Conservation (phyloP, 2,329 filamentous ascomycete species). For the Microcyclospora tardicrescens region DNA sequence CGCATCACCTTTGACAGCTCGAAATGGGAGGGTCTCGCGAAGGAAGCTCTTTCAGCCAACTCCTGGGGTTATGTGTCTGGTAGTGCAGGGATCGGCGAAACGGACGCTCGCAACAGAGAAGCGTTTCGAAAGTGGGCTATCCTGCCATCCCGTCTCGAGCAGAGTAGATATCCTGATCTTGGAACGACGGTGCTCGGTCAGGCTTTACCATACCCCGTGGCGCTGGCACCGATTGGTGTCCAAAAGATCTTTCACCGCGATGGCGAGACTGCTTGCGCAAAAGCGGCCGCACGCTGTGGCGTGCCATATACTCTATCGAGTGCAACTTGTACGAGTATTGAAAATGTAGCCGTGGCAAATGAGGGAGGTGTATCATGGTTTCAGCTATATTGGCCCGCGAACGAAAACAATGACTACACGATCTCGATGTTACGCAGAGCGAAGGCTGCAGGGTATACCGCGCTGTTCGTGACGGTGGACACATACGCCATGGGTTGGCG, state of each 20-base stretch:
- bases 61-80: slow-evolving; percentile 24
- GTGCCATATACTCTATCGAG: slow-evolving; percentile 58
- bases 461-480: slow-evolving; percentile 59
- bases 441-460: slow-evolving; percentile 46
- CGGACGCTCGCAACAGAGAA: slow-evolving; percentile 15
- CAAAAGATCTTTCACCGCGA: slow-evolving; percentile 52
- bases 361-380: slow-evolving; percentile 47
- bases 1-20: too few species aligned
- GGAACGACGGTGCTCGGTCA: slow-evolving; percentile 9
- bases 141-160: slow-evolving; percentile 7
- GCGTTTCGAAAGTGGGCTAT: slow-evolving; percentile 8
- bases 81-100: slow-evolving; percentile 22
- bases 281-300: slow-evolving; percentile 45
- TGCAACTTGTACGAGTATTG: slow-evolving; percentile 49
- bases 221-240: slow-evolving; percentile 57
- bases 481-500: slow-evolving; percentile 58
- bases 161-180: slow-evolving; percentile 6
- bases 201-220: slow-evolving; percentile 30
- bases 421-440: slow-evolving; percentile 51
- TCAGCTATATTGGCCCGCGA: slow-evolving; percentile 63
- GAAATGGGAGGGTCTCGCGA: slow-evolving; percentile 19
- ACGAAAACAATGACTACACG: slow-evolving; percentile 51
- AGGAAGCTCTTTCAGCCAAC: slow-evolving; percentile 17
- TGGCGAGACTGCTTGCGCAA: slow-evolving; percentile 49
- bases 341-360: slow-evolving; percentile 50